Conservation (phyloP, 305 asterid species). For the Fraxinus baroniana region DNA sequence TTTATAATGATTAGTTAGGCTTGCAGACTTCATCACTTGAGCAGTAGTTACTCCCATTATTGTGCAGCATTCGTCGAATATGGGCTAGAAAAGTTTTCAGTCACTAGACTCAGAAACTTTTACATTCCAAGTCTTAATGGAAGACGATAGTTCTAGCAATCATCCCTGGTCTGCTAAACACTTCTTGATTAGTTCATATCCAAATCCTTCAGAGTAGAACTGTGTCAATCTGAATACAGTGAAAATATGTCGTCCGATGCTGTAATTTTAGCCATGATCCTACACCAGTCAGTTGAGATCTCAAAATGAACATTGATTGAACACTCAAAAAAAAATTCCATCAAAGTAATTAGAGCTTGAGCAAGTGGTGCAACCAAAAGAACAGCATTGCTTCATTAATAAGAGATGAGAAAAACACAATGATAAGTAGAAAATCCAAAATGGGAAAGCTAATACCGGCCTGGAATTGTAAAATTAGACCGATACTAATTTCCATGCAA, state of each 20-base stretch:
- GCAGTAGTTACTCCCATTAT: neutral
- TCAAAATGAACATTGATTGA: neutral
- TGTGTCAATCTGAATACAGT: neutral
- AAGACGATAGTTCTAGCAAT: neutral
- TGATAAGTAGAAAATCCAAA: neutral
- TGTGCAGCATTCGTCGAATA: neutral
- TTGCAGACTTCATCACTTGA: neutral
- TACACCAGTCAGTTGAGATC: neutral
- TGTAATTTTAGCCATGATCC: neutral
- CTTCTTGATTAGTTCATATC: neutral
- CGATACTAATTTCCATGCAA: neutral
- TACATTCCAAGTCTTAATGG: neutral
- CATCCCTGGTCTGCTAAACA: neutral
- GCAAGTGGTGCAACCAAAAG: neutral
- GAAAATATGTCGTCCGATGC: neutral
- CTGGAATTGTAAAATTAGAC: slow-evolving; percentile 2
- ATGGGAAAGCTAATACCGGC: slow-evolving; percentile 19
- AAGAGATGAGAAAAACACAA: slow-evolving; percentile 4
- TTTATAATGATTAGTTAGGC: neutral
- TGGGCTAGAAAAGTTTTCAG: neutral
- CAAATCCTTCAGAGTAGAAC: neutral
- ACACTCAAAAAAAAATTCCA: neutral
- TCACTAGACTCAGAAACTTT: neutral
- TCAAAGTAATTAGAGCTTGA: neutral
- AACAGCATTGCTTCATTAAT: neutral